phyloP scores from a whole-genome alignment of 495 filamentous ascomycete species.

The Tuber indicum region DNA sequence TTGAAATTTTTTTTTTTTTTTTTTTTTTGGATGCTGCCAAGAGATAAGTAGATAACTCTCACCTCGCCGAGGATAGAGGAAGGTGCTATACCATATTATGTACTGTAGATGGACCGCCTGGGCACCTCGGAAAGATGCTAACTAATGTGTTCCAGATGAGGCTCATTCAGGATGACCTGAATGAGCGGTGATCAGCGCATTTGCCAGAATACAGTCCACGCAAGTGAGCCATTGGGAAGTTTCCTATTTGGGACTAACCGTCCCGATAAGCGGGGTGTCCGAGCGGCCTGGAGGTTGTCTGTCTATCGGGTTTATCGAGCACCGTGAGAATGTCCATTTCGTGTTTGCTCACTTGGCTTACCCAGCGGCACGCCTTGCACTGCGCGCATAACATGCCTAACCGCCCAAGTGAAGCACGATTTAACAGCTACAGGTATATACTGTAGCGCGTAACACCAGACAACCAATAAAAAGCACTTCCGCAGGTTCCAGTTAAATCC shows the following conservation, averaged over 20 bases:
- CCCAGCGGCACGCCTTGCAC: neutral
- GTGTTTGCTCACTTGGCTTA: neutral
- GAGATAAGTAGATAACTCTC: neutral
- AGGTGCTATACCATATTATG: neutral
- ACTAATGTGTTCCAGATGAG: neutral
- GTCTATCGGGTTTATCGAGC: neutral
- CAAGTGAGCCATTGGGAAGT: neutral
- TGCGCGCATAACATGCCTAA: neutral
- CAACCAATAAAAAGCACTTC: neutral
- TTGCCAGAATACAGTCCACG: neutral
- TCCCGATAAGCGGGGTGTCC: neutral
- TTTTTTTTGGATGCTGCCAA: neutral
- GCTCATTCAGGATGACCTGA: neutral
- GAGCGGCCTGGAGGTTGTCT: neutral
- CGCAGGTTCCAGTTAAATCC: no score
- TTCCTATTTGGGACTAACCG: neutral
- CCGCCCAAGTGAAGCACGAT: neutral
- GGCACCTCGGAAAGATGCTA: neutral
- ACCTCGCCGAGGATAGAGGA: neutral
- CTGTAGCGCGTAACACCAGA: no score
- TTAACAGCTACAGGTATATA: no score
- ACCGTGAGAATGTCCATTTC: neutral
- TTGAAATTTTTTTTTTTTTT: neutral
- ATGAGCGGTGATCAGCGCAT: neutral
- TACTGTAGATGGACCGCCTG: neutral